A percentile compares a stretch with the other conserved stretches of the same genome.
phyloP scores from a whole-genome alignment of 1,284 basidiomycete species.

The Austroboletus rostrupii region DNA sequence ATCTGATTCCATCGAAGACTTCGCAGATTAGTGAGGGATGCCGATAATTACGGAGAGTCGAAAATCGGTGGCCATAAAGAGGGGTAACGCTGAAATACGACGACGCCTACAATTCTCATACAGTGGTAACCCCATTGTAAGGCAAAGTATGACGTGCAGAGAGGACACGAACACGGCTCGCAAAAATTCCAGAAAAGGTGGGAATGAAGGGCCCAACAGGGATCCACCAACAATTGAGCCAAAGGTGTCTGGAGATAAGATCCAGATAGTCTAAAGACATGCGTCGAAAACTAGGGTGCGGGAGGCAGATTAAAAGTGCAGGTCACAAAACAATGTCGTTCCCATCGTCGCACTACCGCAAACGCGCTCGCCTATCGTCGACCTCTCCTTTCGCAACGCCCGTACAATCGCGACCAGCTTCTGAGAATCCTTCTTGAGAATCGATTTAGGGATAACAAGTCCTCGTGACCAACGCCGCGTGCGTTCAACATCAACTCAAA shows the following conservation, averaged over 20 bases:
- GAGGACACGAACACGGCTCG: slow-evolving; percentile 34
- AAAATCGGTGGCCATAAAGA: slow-evolving; percentile 43
- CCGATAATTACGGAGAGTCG: slow-evolving; percentile 35
- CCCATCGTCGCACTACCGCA: slow-evolving; percentile 66
- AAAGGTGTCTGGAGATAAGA: slow-evolving; percentile 17
- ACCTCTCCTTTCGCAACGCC: slow-evolving; percentile 36
- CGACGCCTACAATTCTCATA: slow-evolving; percentile 40
- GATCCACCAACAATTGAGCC: slow-evolving; percentile 31
- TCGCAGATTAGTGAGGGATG: slow-evolving; percentile 43
- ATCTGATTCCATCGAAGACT: slow-evolving; percentile 45
- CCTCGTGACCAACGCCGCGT: slow-evolving; percentile 26
- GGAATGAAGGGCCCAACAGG: slow-evolving; percentile 46
- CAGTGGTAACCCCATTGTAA: slow-evolving; percentile 42
- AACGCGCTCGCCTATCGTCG: slow-evolving; percentile 58
- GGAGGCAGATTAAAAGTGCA: slow-evolving; percentile 1
- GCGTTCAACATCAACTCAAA: slow-evolving; percentile 23
- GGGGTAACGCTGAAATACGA: slow-evolving; percentile 31
- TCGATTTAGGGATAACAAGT: slow-evolving; percentile 16
- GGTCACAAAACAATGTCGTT: slow-evolving; percentile 8
- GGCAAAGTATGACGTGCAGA: slow-evolving; percentile 39
- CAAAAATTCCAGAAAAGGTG: slow-evolving; percentile 38
- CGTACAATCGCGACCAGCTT: slow-evolving; percentile 33
- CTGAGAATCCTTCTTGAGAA: slow-evolving; percentile 23
- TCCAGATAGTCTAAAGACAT: slow-evolving; percentile 10
- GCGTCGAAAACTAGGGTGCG: slow-evolving; percentile 16